These are phyloP conservation scores for Fomitopsis serialis DNA, from an alignment of 768 basidiomycete genomes.

Conservation along the genomic window DNA sequence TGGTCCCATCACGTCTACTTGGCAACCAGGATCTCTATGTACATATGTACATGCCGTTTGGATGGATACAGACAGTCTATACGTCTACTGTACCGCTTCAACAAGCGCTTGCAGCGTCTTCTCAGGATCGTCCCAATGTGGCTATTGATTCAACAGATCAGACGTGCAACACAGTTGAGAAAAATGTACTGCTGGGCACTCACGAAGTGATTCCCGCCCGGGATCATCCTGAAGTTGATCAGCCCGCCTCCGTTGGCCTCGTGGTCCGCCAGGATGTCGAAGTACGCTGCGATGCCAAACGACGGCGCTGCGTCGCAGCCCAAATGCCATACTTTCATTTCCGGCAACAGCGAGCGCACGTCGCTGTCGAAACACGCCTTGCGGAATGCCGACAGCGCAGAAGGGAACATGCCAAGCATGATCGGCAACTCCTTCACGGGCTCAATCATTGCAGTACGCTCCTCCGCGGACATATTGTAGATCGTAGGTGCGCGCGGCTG, in stretches of 20 bases:
- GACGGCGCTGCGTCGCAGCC: not conserved
- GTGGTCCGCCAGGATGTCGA: constrained; percentile 15
- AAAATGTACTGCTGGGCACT: constrained; percentile 2
- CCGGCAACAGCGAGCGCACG: not conserved
- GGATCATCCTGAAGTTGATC: constrained; percentile 12
- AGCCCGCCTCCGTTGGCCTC: constrained; percentile 2
- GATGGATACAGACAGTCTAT: too few relatives aligned
- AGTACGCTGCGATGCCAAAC: constrained; percentile 5
- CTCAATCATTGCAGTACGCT: constrained; percentile 11
- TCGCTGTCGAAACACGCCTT: constrained; percentile 12
- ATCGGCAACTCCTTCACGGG: constrained; percentile 12
- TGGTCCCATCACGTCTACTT: too few relatives aligned
- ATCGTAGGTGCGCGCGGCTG: constrained; percentile 17
- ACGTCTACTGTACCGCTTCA: not conserved
- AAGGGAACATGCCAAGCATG: constrained; percentile 13
- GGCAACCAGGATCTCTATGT: too few relatives aligned
- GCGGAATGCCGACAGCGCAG: constrained; percentile 14
- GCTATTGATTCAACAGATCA: not conserved
- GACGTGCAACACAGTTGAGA: not conserved
- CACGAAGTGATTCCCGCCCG: constrained; percentile 22
- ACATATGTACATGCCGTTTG: too few relatives aligned
- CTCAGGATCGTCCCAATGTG: constrained; percentile 3
- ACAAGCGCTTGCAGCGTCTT: not conserved
- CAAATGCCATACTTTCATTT: not conserved
- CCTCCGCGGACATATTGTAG: constrained; percentile 17